These are phyloP conservation scores for Metarhizium rileyi DNA, from an alignment of 2,329 filamentous ascomycete species.

Conservation along the genomic window DNA sequence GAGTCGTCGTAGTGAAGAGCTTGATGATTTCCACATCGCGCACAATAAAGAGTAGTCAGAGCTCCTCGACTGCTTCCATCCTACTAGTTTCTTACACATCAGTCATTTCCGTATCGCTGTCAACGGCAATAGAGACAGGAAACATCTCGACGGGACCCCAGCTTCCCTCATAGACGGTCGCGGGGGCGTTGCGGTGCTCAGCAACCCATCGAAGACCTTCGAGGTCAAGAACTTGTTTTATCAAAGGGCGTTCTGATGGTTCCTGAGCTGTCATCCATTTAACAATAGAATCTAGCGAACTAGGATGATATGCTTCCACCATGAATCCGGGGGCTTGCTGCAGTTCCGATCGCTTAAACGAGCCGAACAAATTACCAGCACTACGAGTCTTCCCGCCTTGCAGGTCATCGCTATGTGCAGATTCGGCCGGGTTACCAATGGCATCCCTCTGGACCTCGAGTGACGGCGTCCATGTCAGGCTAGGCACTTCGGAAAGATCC, in stretches of 20 bases:
- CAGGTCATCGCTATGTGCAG: constrained; percentile 25
- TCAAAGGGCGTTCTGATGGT: constrained; percentile 61
- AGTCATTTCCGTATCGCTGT: constrained; percentile 48
- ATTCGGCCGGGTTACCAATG: constrained; percentile 35
- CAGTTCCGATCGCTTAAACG: constrained; percentile 39
- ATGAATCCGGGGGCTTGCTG: constrained; percentile 75
- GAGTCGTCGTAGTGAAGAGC: constrained; percentile 2
- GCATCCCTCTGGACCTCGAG: constrained; percentile 65
- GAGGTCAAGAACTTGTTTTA: constrained; percentile 62
- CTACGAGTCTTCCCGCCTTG: constrained; percentile 22
- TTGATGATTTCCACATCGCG: not conserved
- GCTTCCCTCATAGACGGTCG: constrained; percentile 92
- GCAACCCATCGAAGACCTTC: constrained; percentile 75
- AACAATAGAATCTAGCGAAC: constrained; percentile 76
- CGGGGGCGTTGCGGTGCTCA: constrained; percentile 67
- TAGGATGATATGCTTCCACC: constrained; percentile 60
- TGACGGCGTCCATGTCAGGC: constrained; percentile 70
- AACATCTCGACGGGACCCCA: constrained; percentile 69
- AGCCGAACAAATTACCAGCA: constrained; percentile 31
- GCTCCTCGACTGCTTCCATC: not conserved
- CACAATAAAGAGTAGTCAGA: not conserved
- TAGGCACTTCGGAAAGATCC: constrained; percentile 81
- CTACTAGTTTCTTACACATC: constrained; percentile 35
- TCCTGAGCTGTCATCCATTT: constrained; percentile 78
- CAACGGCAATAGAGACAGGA: constrained; percentile 25